A percentile compares a stretch with the other conserved stretches of the same genome.
Conservation (phyloP, 768 basidiomycete species). For the Amanita brunnescens region DNA sequence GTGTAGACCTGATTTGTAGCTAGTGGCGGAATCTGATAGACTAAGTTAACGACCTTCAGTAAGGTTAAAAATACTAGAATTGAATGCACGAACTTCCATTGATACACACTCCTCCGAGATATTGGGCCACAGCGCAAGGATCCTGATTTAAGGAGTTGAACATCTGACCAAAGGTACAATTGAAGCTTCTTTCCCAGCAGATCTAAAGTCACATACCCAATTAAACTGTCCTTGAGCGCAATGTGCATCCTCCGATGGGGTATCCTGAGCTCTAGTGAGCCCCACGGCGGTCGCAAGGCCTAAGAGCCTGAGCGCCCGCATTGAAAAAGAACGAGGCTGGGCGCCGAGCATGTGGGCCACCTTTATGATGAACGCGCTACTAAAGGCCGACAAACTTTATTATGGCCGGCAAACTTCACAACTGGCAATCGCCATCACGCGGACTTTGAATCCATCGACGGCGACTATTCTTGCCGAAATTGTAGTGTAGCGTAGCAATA, state of each 20-base stretch:
- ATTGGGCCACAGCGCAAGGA: conserved; percentile 37
- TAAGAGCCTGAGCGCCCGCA: neutral
- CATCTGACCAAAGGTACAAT: conserved; percentile 18
- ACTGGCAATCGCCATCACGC: too few species aligned
- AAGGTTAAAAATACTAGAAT: neutral
- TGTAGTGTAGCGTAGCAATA: too few species aligned
- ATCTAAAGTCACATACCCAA: conserved; percentile 18
- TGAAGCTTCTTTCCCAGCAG: neutral
- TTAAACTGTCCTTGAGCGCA: conserved; percentile 9
- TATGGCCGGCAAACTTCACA: too few species aligned
- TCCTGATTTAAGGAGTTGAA: conserved; percentile 30
- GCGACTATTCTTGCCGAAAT: too few species aligned
- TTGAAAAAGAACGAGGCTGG: neutral
- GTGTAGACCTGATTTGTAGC: conserved; percentile 22
- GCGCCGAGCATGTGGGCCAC: too few species aligned
- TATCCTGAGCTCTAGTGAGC: neutral
- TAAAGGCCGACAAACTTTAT: too few species aligned
- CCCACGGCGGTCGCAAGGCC: neutral
- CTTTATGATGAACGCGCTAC: too few species aligned
- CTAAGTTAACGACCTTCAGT: conserved; percentile 17
- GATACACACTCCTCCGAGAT: conserved; percentile 32
- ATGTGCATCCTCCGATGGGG: neutral
- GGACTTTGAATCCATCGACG: too few species aligned
- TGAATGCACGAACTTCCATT: conserved; percentile 24
- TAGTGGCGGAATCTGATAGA: conserved; percentile 27